A percentile compares a stretch with the other conserved stretches of the same genome.
Conservation (phyloP, 106 monocot species). For the Phalaenopsis aphrodite region DNA sequence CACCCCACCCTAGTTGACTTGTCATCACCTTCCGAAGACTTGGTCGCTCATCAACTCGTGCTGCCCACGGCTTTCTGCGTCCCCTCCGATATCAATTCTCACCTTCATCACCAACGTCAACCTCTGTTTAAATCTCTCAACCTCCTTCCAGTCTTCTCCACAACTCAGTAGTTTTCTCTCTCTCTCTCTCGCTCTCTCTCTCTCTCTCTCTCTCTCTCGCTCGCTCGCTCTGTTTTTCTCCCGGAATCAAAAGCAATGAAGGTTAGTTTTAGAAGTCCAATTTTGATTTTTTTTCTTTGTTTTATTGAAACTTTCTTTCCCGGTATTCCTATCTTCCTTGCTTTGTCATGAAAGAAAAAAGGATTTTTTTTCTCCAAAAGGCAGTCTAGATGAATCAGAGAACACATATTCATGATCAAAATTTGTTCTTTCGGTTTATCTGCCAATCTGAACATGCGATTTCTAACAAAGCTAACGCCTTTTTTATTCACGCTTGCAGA, state of each 20-base stretch:
- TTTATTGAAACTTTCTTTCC: not conserved
- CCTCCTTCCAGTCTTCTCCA: not conserved
- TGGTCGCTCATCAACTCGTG: not conserved
- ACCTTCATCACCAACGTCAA: not conserved
- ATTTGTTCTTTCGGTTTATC: too few species aligned
- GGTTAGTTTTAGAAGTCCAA: not conserved
- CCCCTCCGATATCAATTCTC: not conserved
- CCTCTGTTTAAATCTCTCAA: not conserved
- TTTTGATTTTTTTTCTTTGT: not conserved
- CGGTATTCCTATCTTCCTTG: not conserved
- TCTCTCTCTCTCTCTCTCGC: not conserved
- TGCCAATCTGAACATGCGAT: not conserved
- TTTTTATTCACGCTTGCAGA: slow-evolving; percentile 5
- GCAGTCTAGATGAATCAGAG: not conserved
- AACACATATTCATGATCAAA: not conserved
- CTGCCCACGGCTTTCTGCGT: not conserved
- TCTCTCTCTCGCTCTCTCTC: slow-evolving; percentile 5
- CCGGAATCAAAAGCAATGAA: slow-evolving; percentile 9
- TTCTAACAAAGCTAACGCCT: not conserved
- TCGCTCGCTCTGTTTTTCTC: not conserved
- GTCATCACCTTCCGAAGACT: not conserved
- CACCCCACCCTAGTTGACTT: not conserved
- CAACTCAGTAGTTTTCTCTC: not conserved
- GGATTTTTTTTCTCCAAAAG: not conserved
- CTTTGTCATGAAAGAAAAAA: not conserved